A percentile compares a stretch with the other conserved stretches of the same genome.
These are phyloP conservation scores for Conringia planisiliqua DNA, from an alignment of 345 rosid species.

Conservation along the genomic window DNA sequence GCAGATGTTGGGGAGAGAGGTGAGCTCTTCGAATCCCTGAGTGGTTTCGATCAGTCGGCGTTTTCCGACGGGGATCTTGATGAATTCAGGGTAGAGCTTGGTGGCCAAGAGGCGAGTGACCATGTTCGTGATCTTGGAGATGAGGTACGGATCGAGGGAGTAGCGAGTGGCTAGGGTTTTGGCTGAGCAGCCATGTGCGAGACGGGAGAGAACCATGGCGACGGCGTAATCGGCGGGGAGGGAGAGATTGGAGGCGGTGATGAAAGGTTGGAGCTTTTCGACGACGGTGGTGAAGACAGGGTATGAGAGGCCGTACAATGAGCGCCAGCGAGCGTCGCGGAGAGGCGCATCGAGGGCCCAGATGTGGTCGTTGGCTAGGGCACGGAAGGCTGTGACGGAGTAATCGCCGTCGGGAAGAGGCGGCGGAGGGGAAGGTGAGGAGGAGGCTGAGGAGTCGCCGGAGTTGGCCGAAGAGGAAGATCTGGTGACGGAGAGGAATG, in stretches of 20 bases:
- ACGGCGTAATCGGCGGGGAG: conserved; percentile 95
- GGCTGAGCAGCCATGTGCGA: conserved; percentile 75
- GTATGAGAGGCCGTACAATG: conserved; percentile 81
- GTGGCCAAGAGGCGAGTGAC: conserved; percentile 86
- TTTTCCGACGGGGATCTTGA: conserved; percentile 82
- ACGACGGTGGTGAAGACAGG: conserved; percentile 91
- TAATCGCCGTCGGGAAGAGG: conserved; percentile 54
- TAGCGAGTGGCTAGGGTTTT: conserved; percentile 68
- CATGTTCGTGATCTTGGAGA: conserved; percentile 95
- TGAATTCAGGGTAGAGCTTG: conserved; percentile 85
- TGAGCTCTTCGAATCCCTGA: conserved; percentile 82
- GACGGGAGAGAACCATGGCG: conserved; percentile 90
- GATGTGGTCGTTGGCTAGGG: conserved; percentile 86
- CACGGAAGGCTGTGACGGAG: conserved; percentile 84
- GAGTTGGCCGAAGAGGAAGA: conserved; percentile 34
- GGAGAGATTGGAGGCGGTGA: conserved; percentile 84
- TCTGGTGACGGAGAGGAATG: conserved; percentile 43
- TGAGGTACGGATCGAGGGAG: conserved; percentile 80
- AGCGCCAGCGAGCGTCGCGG: conserved; percentile 91
- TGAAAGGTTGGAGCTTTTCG: conserved; percentile 81
- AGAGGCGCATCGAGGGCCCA: conserved; percentile 75
- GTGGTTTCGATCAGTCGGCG: conserved; percentile 85
- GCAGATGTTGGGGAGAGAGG: conserved; percentile 87
- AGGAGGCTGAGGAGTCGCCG: conserved; percentile 26
- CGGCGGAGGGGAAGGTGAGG: conserved; percentile 42